Evolutionary conservation across 352 stramenopile species (phyloP).

Genomic region (Globisporangium takayamanum): DNA sequence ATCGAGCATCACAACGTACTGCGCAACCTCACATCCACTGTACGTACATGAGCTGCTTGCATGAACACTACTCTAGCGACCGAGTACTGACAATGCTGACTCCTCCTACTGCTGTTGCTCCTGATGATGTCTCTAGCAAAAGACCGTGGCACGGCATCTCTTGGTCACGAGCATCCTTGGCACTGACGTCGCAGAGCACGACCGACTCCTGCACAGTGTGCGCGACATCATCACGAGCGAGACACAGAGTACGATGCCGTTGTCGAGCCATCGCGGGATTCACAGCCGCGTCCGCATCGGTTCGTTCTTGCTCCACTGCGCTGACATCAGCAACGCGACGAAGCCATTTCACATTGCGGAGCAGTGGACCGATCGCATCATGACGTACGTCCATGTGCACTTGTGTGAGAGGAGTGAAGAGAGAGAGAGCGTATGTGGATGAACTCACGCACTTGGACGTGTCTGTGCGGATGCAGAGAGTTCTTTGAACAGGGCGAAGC

Average conservation of each 20-base stretch:
- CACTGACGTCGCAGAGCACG: constrained; percentile 19
- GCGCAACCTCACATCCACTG: constrained; percentile 8
- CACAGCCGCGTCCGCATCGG: constrained; percentile 9
- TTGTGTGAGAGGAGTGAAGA: background rate
- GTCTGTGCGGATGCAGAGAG: constrained; percentile 9
- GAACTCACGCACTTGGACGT: background rate
- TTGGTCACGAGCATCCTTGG: constrained; percentile 21
- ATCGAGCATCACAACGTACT: constrained; percentile 12
- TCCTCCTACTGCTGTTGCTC: background rate
- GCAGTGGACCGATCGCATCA: constrained; percentile 20
- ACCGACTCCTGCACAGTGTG: constrained; percentile 14
- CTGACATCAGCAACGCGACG: constrained; percentile 23
- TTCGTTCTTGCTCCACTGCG: constrained; percentile 27
- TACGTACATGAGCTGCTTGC: constrained; percentile 1
- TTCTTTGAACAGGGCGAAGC: constrained; percentile 25
- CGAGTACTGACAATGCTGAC: background rate
- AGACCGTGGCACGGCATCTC: constrained; percentile 16
- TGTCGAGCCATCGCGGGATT: constrained; percentile 1
- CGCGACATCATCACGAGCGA: background rate
- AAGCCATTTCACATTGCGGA: constrained; percentile 20
- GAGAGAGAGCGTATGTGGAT: background rate
- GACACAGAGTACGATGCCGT: background rate
- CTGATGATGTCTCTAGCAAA: constrained; percentile 3
- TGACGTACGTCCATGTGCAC: constrained; percentile 8
- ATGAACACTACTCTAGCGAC: background rate